Evolutionary conservation across 2,329 filamentous ascomycete species (phyloP).

Genomic region (Aspergillus sp.): DNA sequence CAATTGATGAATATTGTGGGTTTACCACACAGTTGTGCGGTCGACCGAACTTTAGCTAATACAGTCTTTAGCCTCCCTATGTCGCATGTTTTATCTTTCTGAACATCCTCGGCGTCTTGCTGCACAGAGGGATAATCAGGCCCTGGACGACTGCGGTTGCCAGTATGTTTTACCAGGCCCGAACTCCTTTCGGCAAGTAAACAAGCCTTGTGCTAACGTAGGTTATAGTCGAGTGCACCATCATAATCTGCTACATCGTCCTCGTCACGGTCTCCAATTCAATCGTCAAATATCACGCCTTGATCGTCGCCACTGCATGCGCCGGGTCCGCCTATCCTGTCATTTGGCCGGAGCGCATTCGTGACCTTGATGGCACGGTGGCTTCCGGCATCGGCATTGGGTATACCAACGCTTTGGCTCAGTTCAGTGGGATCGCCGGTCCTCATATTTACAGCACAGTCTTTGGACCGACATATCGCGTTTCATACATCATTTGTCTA

Average conservation of each 20-base stretch:
- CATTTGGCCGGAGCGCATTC: constrained; percentile 47
- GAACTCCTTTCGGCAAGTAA: not conserved
- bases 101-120: constrained; percentile 33
- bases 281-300: constrained; percentile 37
- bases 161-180: constrained; percentile 27
- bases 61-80: constrained; percentile 33
- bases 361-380: constrained; percentile 41
- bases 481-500: constrained; percentile 38
- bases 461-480: constrained; percentile 42
- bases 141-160: constrained; percentile 41
- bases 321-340: constrained; percentile 45
- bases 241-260: constrained; percentile 42
- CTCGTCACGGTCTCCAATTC: constrained; percentile 36
- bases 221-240: constrained; percentile 32
- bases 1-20: constrained; percentile 46
- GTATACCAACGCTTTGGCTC: constrained; percentile 45
- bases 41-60: not conserved
- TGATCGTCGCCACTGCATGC: constrained; percentile 37
- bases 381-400: constrained; percentile 44
- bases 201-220: constrained; percentile 11
- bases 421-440: constrained; percentile 44
- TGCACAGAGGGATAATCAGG: constrained; percentile 38
- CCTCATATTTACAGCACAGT: constrained; percentile 43
- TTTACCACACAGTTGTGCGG: not conserved
- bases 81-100: constrained; percentile 40